These are phyloP conservation scores for Metschnikowia noctiluminum DNA, from an alignment of 805 yeast genomes.

Conservation along the genomic window DNA sequence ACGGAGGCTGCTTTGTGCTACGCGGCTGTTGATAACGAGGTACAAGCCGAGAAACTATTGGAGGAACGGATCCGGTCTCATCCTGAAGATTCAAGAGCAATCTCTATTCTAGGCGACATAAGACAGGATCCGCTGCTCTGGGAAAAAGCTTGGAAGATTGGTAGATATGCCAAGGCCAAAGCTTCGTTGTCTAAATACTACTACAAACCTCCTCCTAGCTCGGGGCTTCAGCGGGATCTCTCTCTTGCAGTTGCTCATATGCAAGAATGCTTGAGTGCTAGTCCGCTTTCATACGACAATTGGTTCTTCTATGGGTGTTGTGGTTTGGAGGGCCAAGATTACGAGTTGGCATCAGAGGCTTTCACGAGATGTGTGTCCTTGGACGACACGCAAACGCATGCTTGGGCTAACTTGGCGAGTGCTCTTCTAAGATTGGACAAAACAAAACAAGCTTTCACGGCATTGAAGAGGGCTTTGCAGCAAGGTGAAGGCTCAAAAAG, in stretches of 20 bases:
- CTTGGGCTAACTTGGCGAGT: conserved; percentile 92
- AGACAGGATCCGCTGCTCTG: conserved; percentile 72
- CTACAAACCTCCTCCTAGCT: conserved; percentile 58
- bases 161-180: conserved; percentile 81
- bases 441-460: conserved; percentile 75
- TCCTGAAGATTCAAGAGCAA: conserved; percentile 80
- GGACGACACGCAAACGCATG: conserved; percentile 73
- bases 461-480: conserved; percentile 75
- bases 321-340: conserved; percentile 70
- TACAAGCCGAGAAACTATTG: conserved; percentile 61
- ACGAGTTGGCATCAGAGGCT: conserved; percentile 82
- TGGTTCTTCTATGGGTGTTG: conserved; percentile 94
- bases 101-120: conserved; percentile 82
- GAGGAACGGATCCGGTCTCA: conserved; percentile 47
- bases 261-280: conserved; percentile 67
- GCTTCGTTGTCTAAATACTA: conserved; percentile 73
- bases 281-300: conserved; percentile 72
- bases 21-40: conserved; percentile 77
- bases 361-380: conserved; percentile 86
- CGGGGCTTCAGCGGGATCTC: conserved; percentile 52
- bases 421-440: conserved; percentile 65
- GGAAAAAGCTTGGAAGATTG: conserved; percentile 84
- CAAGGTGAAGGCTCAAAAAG: conserved; percentile 60
- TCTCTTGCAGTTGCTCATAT: conserved; percentile 59
- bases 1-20: conserved; percentile 88